These are phyloP conservation scores for Peterozyma toletana DNA, from an alignment of 805 yeast genomes.

Conservation along the genomic window DNA sequence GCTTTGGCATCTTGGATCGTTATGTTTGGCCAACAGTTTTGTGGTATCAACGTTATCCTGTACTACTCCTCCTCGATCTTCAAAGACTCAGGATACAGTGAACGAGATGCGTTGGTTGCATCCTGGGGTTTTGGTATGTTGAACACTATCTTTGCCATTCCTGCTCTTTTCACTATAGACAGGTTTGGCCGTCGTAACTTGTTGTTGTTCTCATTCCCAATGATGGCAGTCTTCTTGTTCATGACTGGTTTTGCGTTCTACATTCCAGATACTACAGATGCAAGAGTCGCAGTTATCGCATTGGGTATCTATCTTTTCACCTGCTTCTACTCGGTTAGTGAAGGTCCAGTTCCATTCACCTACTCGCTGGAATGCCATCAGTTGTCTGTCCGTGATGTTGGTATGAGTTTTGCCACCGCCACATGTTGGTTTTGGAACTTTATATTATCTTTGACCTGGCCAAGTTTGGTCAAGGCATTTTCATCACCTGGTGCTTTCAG, in stretches of 20 bases:
- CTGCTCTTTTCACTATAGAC: conserved; percentile 78
- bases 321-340: conserved; percentile 73
- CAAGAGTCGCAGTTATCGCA: conserved; percentile 60
- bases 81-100: conserved; percentile 55
- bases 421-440: conserved; percentile 72
- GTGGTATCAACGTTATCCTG: conserved; percentile 86
- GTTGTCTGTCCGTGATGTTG: conserved; percentile 69
- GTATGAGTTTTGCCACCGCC: conserved; percentile 75
- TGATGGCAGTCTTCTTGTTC: conserved; percentile 53
- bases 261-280: conserved; percentile 38
- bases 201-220: conserved; percentile 52
- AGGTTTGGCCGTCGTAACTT: conserved; percentile 65
- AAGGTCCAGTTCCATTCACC: conserved; percentile 87
- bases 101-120: conserved; percentile 60
- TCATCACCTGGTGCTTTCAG: conserved; percentile 83
- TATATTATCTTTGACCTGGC: conserved; percentile 72
- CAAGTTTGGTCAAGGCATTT: conserved; percentile 57
- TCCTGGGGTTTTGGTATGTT: conserved; percentile 85
- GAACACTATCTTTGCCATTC: conserved; percentile 74
- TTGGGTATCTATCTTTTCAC: conserved; percentile 71
- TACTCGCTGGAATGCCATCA: conserved; percentile 84
- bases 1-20: conserved; percentile 73
- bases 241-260: conserved; percentile 68
- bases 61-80: conserved; percentile 78
- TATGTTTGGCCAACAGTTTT: conserved; percentile 87